Evolutionary conservation across 768 basidiomycete genomes (phyloP), one percentile per base, ranked within the genome.

Genomic region (Tricholoma furcatifolium): DNA sequence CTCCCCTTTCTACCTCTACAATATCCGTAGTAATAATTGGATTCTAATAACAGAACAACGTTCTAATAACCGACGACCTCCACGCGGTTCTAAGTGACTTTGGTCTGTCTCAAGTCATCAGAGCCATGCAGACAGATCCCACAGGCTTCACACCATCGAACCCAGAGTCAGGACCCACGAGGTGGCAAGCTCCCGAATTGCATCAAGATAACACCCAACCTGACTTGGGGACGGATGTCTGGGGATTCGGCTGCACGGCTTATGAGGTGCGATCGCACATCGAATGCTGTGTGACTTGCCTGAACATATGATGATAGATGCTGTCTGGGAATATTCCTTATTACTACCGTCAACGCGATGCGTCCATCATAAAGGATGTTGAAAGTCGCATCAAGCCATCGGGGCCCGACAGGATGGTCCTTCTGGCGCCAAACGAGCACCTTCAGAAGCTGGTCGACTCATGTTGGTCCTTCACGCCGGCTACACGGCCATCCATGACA

Each of bases 51-150:
- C 10, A 78, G 78, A 72, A 69, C 20, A 79, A 79, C 49, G 72
- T 79, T 47, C 65, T 79, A 12, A 70, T 79, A 31, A 75, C 75
- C 6, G 66, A 64, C 9, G 65, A 70, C 18, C 72, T 73, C 11
- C 67, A 54, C 7, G 78, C 74, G 27, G 74, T 69, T 31, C 59
- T 79, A 1, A 70, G 74, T 20, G 77, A 79, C 57, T 78, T 79
- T 50, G 78, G 78, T 36, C 66, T 79, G 14, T 67, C 70, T 3
- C 58, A 70, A 47, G 67, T 70, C 9, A 60, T 72, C 20, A 68
- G 67, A 18, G 66, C 66, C 8, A 47, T 52, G n/a, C 55, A 69
- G 1, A 60, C 60, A 4, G 51, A 63, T 8, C 65, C 65, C 0
- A 64, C 63, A 9, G 70, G 70, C 1, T 57, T 60, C 32, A 71